These are phyloP conservation scores for Candida sp. DNA, from an alignment of 1,139 yeast species.

Conservation along the genomic window DNA sequence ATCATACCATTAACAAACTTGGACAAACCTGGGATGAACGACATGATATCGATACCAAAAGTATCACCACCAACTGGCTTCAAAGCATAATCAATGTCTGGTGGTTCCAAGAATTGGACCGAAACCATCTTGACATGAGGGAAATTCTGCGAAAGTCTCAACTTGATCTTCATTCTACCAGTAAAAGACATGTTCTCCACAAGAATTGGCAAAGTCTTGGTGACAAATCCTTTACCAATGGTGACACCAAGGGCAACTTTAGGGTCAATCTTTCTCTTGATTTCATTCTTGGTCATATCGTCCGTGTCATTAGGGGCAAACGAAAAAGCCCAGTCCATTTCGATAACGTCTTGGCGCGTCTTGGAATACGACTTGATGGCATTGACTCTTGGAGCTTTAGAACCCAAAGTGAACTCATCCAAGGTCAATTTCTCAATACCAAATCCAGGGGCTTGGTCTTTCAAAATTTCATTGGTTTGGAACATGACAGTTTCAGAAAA, in stretches of 20 bases:
- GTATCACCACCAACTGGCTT: conserved; percentile 93
- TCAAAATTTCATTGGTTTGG: conserved; percentile 66
- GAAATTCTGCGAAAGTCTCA: conserved; percentile 64
- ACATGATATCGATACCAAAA: conserved; percentile 82
- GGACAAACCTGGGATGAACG: conserved; percentile 79
- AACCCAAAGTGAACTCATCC: conserved; percentile 79
- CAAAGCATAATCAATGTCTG: conserved; percentile 74
- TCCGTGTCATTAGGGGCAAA: conserved; percentile 83
- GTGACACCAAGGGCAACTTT: conserved; percentile 82
- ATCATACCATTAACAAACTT: conserved; percentile 73
- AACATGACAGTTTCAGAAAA: conserved; percentile 75
- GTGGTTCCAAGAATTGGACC: conserved; percentile 75
- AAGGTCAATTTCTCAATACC: conserved; percentile 76
- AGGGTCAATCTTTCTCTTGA: conserved; percentile 72
- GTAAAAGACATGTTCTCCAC: conserved; percentile 80
- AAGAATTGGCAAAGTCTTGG: conserved; percentile 73
- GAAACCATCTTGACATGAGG: conserved; percentile 79
- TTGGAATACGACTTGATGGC: conserved; percentile 74
- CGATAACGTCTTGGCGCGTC: conserved; percentile 66
- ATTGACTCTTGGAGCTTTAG: conserved; percentile 77
- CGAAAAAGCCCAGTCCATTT: conserved; percentile 84
- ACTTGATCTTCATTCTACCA: conserved; percentile 71
- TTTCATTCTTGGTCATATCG: conserved; percentile 79
- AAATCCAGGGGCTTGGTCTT: conserved; percentile 79
- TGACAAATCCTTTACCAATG: conserved; percentile 76